Evolutionary conservation across 1,139 yeast species (phyloP), one percentile per base, ranked within the genome.

Genomic region (Yamadazyma taylorii): DNA sequence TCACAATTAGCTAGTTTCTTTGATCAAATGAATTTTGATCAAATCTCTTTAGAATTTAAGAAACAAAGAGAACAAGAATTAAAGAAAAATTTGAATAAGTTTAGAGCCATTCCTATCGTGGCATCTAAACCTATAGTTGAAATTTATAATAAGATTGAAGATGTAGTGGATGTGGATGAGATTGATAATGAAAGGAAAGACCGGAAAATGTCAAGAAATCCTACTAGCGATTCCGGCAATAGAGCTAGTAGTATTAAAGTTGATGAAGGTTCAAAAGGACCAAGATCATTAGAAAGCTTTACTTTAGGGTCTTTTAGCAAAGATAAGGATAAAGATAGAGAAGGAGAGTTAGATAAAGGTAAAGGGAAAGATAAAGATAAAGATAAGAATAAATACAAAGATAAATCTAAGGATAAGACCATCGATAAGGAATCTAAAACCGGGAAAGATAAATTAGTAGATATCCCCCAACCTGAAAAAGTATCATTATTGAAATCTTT

Each of bases 71-170:
- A 89, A 45, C 66, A 75, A 38, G 97, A 89, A 55, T 72, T 90
- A 45, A 57, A 61, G 38, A 69, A 73, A 42, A 79, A 84, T 46
- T 56, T 85, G 37, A 78, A 78, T 41, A 78, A 85, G 41, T 83
- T 81, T 45, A 75, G 84, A 37, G 95, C 96, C 0, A 69, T 75
- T 24, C 92, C 94, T 1, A 79, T 88, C 39, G 81, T 83, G 17
- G 78, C 81, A 3, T 82, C 95, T 4, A 81, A 78, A 43, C 97
- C 98, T 0, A 85, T 87, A 40, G 97, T 90, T 21, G 97, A 90
- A 51, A 86, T 94, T 21, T 92, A 86, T 58, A 84, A 87, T 48
- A 85, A 87, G 53, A 94, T 88, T 25, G 84, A 84, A 47, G 97
- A 89, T 61, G 97, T 95, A 1, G 96, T 88, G 15, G 72, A 65